Base-by-base conservation (phyloP, 768 basidiomycete genomes). In the Amanita pseudoporphyria region DNA sequence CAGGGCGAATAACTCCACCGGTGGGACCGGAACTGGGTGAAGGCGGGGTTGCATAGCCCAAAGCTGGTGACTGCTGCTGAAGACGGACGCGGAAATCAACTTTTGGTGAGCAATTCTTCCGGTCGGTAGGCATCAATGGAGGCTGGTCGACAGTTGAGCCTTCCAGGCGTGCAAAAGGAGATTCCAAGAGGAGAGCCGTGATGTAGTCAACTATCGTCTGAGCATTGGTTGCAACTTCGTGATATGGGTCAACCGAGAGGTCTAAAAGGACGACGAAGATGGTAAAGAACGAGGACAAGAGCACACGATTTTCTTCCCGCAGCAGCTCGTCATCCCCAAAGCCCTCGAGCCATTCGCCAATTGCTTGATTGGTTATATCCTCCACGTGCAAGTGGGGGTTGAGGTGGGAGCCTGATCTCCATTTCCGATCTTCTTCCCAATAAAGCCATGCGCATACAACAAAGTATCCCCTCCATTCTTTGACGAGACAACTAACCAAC, bases 371-470 rank as follows among this genome's bases (percentile, higher is more conserved):
- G 13, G 87, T 82, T 48, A 87, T 60, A 47, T 90, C 86, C n/a
- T 89, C 85, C 42, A 84, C 82, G 26, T 72, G 70, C 26, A 66
- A n/a, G 51, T 60, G 61, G 46, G 63, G 61, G 39, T 66, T 63
- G 12, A 63, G 63, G 57, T 51, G 64, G 13, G 64, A 56, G 57
- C 72, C 59, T 47, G 67, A 55, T 59, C 74, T 67, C 78, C 84
- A 81, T 52, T 73, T 77, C 44, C 82, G 67, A 57, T 95, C 88
- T 62, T 94, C 89, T 60, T 96, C 93, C 82, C 89, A 89, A 62
- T 96, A 94, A 7, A 91, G 69, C 94, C 95, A 98, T 1, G 95
- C 93, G 54, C 95, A 96, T 33, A 93, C 81, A 42, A 95, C 89
- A 57, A 98, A 92, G 70, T 89, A 89, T 6, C 95, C 96, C 49